phyloP scores from a whole-genome alignment of 345 rosid species.

The Salix purpurea region DNA sequence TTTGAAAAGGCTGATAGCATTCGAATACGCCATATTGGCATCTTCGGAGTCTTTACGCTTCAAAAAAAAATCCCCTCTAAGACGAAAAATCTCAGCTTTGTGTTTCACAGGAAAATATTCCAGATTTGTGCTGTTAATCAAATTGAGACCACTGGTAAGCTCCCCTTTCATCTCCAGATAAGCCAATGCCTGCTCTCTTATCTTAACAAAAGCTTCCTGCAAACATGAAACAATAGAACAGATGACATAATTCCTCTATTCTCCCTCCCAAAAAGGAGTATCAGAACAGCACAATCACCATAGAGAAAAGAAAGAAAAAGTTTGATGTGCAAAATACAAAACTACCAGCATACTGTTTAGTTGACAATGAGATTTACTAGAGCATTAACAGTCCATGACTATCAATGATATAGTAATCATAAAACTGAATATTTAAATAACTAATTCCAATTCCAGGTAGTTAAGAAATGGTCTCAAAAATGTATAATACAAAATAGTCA shows the following conservation, averaged over 20 bases:
- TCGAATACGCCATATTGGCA: slow-evolving; percentile 82
- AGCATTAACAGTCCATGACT: not conserved
- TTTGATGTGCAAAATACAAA: not conserved
- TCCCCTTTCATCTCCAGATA: slow-evolving; percentile 91
- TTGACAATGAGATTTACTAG: not conserved
- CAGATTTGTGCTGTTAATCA: slow-evolving; percentile 84
- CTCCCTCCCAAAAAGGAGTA: not conserved
- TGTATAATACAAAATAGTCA: not conserved
- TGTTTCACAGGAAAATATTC: slow-evolving; percentile 85
- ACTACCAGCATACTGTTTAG: not conserved
- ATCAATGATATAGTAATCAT: not conserved
- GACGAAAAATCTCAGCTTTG: slow-evolving; percentile 83
- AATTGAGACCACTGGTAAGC: slow-evolving; percentile 77
- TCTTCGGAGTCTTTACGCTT: slow-evolving; percentile 73
- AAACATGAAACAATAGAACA: slow-evolving; percentile 25
- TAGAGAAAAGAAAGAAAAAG: not conserved
- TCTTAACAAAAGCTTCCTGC: slow-evolving; percentile 98
- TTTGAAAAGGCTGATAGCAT: slow-evolving; percentile 79
- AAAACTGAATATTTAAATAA: not conserved
- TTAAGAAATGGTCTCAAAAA: not conserved
- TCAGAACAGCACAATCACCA: not conserved
- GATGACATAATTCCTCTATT: slow-evolving; percentile 2
- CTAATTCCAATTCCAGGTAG: too few species aligned
- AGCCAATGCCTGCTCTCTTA: slow-evolving; percentile 97
- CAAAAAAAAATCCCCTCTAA: slow-evolving; percentile 76